phyloP scores from a whole-genome alignment of 176 grass and related monocot species.

The Olyra latifolia region DNA sequence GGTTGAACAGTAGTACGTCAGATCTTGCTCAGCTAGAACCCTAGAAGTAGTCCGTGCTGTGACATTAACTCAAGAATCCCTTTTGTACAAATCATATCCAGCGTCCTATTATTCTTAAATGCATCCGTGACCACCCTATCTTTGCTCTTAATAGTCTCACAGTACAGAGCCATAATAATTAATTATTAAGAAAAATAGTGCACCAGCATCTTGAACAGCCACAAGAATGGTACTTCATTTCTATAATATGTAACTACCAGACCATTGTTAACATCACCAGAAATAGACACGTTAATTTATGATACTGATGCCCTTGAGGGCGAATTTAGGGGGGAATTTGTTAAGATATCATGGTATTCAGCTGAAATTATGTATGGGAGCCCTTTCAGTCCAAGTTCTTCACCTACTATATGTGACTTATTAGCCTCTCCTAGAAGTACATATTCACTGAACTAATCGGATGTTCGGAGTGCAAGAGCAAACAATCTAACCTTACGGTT shows the following conservation, averaged over 20 bases:
- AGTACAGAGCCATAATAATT: slow-evolving; percentile 12
- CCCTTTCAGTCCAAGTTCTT: neutral
- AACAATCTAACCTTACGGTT: neutral
- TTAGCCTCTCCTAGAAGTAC: slow-evolving; percentile 6
- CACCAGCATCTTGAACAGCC: neutral
- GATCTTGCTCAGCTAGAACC: slow-evolving; percentile 29
- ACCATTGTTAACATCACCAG: slow-evolving; percentile 13
- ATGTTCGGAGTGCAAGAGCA: neutral
- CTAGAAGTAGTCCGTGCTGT: slow-evolving; percentile 4
- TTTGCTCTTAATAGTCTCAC: slow-evolving; percentile 9
- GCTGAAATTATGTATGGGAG: neutral
- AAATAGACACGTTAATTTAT: neutral
- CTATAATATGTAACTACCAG: neutral
- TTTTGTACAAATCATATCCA: slow-evolving; percentile 28
- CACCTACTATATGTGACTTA: neutral
- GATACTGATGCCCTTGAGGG: neutral
- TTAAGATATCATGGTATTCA: neutral
- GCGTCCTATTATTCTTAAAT: slow-evolving; percentile 3
- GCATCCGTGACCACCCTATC: neutral
- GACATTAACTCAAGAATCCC: slow-evolving; percentile 20
- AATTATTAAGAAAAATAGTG: slow-evolving; percentile 38
- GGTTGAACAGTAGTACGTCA: neutral
- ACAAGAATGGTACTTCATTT: neutral
- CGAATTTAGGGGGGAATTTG: neutral
- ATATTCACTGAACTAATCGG: neutral